phyloP scores from a whole-genome alignment of 192 early-diverging fungal species.

The Coemansia sp. region DNA sequence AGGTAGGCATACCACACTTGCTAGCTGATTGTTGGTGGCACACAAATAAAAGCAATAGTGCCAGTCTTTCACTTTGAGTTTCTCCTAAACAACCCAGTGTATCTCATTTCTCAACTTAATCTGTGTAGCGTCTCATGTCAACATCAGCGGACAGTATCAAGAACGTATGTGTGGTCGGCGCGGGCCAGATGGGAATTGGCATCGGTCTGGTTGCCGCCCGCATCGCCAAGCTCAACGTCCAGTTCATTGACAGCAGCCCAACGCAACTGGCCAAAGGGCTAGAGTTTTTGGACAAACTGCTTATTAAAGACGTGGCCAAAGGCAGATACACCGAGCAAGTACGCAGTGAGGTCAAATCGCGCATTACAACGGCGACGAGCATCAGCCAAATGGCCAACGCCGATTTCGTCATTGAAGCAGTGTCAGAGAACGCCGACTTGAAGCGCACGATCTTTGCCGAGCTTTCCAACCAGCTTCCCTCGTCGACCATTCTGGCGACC shows the following conservation, averaged over 20 bases:
- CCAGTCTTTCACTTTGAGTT: not conserved
- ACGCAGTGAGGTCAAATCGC: conserved; percentile 58
- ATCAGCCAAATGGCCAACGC: conserved; percentile 63
- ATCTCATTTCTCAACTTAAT: not conserved
- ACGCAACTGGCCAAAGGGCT: conserved; percentile 78
- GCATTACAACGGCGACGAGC: conserved; percentile 62
- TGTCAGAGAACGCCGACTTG: conserved; percentile 79
- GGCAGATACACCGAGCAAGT: conserved; percentile 81
- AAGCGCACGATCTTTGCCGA: conserved; percentile 81
- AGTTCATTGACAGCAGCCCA: conserved; percentile 78
- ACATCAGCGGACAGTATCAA: conserved; percentile 27
- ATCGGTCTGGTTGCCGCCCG: conserved; percentile 90
- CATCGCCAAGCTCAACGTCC: conserved; percentile 73
- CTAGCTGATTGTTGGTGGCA: not conserved
- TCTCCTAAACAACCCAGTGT: not conserved
- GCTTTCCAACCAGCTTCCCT: conserved; percentile 65
- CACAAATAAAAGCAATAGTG: not conserved
- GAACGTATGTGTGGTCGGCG: conserved; percentile 81
- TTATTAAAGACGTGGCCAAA: conserved; percentile 89
- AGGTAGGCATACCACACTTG: not conserved
- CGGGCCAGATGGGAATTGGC: conserved; percentile 93
- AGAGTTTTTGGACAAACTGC: conserved; percentile 74
- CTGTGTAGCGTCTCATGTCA: conserved; percentile 34
- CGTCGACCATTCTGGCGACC: conserved; percentile 81
- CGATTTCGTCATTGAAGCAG: conserved; percentile 94